A percentile compares a stretch with the other conserved stretches of the same genome.
Conservation (phyloP, 768 basidiomycete genomes). For the Boletus huronensis region DNA sequence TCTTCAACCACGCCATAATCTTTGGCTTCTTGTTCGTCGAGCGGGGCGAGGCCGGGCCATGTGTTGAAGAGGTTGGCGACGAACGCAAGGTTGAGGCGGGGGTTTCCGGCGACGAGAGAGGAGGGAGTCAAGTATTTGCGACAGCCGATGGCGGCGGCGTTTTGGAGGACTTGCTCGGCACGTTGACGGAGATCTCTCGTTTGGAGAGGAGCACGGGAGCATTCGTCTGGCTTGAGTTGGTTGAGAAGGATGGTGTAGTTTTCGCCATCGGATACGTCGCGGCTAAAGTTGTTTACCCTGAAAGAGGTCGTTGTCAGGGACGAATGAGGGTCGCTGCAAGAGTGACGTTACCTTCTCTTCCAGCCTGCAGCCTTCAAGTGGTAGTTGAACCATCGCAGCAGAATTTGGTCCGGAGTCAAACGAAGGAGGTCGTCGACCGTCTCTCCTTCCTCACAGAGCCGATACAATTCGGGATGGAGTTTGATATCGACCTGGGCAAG, state of each 20-base stretch:
- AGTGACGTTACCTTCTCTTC: conserved; percentile 61
- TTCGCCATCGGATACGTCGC: conserved; percentile 95
- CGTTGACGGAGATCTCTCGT: conserved; percentile 77
- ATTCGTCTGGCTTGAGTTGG: conserved; percentile 92
- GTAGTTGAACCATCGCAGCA: conserved; percentile 99
- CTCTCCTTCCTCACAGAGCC: conserved; percentile 95
- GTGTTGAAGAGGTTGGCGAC: conserved; percentile 99
- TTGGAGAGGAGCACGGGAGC: conserved; percentile 87
- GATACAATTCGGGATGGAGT: conserved; percentile 93
- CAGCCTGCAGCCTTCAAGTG: conserved; percentile 95
- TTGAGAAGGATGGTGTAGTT: conserved; percentile 96
- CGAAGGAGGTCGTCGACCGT: conserved; percentile 93
- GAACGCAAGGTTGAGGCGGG: conserved; percentile 95
- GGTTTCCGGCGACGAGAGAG: conserved; percentile 90
- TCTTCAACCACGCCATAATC: conserved; percentile 89
- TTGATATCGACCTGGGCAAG: conserved; percentile 97
- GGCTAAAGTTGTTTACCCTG: conserved; percentile 96
- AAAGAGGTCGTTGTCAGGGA: background rate
- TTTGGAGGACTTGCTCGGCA: conserved; percentile 92
- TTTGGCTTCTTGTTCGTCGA: conserved; percentile 92
- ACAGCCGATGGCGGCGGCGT: conserved; percentile 91
- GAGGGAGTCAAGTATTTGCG: conserved; percentile 93
- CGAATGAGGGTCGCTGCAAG: background rate
- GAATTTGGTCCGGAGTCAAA: conserved; percentile 94
- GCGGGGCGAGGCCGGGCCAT: conserved; percentile 88